Evolutionary conservation across 2,329 filamentous ascomycete genomes (phyloP).

Genomic region (Aspergillus luchuensis): DNA sequence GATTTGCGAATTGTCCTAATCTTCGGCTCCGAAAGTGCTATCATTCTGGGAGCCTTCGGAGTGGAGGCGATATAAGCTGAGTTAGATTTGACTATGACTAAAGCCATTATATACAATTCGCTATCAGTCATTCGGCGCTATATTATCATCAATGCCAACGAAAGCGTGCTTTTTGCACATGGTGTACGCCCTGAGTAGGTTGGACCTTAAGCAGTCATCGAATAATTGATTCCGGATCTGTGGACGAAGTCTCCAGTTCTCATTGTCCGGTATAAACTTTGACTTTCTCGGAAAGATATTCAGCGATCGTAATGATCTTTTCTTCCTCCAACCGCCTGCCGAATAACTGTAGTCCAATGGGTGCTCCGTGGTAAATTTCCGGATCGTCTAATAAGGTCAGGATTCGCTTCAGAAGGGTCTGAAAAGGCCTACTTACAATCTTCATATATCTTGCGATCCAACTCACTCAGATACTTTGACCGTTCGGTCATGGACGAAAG

Average conservation of each 20-base stretch:
- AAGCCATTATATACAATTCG: too few relatives aligned
- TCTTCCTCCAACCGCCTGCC: not conserved
- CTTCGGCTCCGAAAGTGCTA: not conserved
- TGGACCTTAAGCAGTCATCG: too few relatives aligned
- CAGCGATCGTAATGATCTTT: slow-evolving; percentile 10
- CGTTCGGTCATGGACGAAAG: slow-evolving; percentile 12
- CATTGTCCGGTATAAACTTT: too few relatives aligned
- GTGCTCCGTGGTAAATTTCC: not conserved
- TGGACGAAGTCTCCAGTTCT: too few relatives aligned
- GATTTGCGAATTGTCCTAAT: not conserved
- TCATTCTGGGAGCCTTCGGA: not conserved
- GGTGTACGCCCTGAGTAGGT: too few relatives aligned
- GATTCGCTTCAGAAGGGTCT: slow-evolving; percentile 25
- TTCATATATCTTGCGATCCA: not conserved
- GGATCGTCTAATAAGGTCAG: not conserved
- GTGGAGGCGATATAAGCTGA: too few relatives aligned
- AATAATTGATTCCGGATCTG: too few relatives aligned
- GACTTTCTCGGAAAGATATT: not conserved
- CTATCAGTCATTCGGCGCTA: too few relatives aligned
- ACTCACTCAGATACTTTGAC: not conserved
- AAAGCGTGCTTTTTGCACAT: too few relatives aligned
- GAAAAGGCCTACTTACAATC: not conserved
- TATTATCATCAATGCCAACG: too few relatives aligned
- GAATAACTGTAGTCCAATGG: not conserved
- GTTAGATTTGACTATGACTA: too few relatives aligned